Percentiles rank a stretch among this genome's conserved stretches.
phyloP scores from a whole-genome alignment of 345 rosid species.

The Rhizophora mangle region DNA sequence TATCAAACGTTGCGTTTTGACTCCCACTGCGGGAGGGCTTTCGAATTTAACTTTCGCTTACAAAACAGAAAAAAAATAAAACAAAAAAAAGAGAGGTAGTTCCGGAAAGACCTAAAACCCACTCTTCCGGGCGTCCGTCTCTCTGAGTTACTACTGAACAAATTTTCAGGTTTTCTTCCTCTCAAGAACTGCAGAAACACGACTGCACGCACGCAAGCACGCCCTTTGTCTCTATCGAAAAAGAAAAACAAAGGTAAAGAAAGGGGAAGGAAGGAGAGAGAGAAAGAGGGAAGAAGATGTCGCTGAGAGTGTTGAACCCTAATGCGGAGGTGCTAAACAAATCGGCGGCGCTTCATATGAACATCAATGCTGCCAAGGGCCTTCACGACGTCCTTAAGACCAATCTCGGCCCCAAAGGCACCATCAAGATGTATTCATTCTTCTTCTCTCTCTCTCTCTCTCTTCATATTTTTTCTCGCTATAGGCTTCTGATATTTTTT shows the following conservation, averaged over 20 bases:
- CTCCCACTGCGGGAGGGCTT: too few relatives aligned
- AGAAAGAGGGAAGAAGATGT: conserved; percentile 38
- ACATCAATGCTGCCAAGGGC: conserved; percentile 95
- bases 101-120: conserved; percentile 23
- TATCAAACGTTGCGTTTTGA: too few relatives aligned
- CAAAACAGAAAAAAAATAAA: too few relatives aligned
- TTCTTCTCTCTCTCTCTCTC: neutral
- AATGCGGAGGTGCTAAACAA: conserved; percentile 98
- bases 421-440: conserved; percentile 72
- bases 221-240: neutral
- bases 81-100: neutral
- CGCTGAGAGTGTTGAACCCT: conserved; percentile 84
- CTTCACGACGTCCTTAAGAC: conserved; percentile 89
- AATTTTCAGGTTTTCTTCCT: too few relatives aligned
- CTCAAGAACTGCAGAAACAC: neutral
- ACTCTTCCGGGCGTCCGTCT: neutral
- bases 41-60: too few relatives aligned
- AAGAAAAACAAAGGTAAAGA: neutral
- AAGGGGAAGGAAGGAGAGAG: conserved; percentile 12
- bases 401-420: conserved; percentile 97
- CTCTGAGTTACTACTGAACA: neutral
- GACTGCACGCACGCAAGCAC: neutral
- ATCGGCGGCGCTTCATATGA: conserved; percentile 98
- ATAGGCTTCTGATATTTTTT: conserved; percentile 3
- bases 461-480: neutral